phyloP scores from a whole-genome alignment of 768 basidiomycete species.

The Dendrothele bispora region DNA sequence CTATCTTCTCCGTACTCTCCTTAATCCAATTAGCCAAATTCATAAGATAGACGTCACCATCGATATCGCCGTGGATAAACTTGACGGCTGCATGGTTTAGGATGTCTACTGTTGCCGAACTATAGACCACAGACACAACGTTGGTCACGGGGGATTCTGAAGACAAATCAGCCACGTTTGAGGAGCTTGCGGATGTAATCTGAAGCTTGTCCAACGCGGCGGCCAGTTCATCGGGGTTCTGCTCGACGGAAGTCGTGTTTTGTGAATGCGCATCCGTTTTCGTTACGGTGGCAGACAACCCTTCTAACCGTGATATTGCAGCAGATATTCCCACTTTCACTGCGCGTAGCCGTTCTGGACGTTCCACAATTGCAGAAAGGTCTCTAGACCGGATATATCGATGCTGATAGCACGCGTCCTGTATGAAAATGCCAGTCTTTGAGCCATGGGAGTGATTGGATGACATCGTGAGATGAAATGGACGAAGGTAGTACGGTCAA shows the following conservation, averaged over 20 bases:
- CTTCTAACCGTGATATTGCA: constrained; percentile 72
- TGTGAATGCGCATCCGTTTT: constrained; percentile 15
- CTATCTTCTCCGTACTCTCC: constrained; percentile 63
- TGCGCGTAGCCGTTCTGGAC: constrained; percentile 86
- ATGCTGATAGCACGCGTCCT: constrained; percentile 74
- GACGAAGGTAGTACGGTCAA: too few species aligned
- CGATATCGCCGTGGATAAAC: constrained; percentile 71
- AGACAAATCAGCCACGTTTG: background rate
- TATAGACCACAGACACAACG: constrained; percentile 44
- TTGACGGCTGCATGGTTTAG: constrained; percentile 65
- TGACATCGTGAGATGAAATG: too few species aligned
- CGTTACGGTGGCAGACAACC: constrained; percentile 12
- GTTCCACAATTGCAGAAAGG: constrained; percentile 78
- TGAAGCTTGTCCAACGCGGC: constrained; percentile 46
- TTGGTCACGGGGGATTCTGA: constrained; percentile 23
- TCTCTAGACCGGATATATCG: constrained; percentile 78
- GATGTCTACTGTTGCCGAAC: constrained; percentile 53
- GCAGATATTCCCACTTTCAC: constrained; percentile 81
- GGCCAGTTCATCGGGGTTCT: constrained; percentile 45
- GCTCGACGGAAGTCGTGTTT: too few species aligned
- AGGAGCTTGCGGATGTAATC: constrained; percentile 27
- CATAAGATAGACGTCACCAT: constrained; percentile 65
- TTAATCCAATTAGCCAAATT: constrained; percentile 59
- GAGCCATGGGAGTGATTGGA: background rate
- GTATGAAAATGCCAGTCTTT: constrained; percentile 47